phyloP scores from a whole-genome alignment of 805 yeast genomes.

The Vanderwaltozyma polyspora region DNA sequence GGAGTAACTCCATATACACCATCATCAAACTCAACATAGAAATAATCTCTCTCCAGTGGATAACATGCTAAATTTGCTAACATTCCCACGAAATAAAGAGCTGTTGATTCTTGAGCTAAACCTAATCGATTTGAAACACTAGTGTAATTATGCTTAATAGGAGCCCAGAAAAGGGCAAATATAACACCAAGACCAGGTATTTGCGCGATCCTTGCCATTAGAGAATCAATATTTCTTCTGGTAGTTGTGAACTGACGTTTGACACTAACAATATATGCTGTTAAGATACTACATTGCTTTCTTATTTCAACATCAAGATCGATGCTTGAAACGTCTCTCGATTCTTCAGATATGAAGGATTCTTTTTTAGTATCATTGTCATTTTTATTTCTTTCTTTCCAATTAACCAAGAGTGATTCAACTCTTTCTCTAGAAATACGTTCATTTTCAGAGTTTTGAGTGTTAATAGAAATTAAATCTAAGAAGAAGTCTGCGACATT shows the following conservation, averaged over 20 bases:
- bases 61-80: constrained; percentile 66
- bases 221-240: constrained; percentile 43
- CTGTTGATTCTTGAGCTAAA: constrained; percentile 58
- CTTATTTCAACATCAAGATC: constrained; percentile 14
- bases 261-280: constrained; percentile 32
- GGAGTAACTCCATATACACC: constrained; percentile 55
- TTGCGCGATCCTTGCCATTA: constrained; percentile 56
- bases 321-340: constrained; percentile 2
- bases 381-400: constrained; percentile 20
- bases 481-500: constrained; percentile 68
- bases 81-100: constrained; percentile 70
- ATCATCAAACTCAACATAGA: constrained; percentile 70
- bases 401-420: constrained; percentile 26
- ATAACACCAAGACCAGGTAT: constrained; percentile 52
- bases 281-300: constrained; percentile 10
- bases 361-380: background rate
- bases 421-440: constrained; percentile 32
- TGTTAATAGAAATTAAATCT: constrained; percentile 54
- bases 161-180: constrained; percentile 57
- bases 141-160: constrained; percentile 33
- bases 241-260: constrained; percentile 29
- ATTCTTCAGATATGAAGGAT: constrained; percentile 10
- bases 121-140: constrained; percentile 66
- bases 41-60: constrained; percentile 61
- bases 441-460: constrained; percentile 35